Percentiles rank a stretch among this genome's conserved stretches.
phyloP scores from a whole-genome alignment of 2,329 filamentous ascomycete genomes.

The Scedosporium minutisporum region DNA sequence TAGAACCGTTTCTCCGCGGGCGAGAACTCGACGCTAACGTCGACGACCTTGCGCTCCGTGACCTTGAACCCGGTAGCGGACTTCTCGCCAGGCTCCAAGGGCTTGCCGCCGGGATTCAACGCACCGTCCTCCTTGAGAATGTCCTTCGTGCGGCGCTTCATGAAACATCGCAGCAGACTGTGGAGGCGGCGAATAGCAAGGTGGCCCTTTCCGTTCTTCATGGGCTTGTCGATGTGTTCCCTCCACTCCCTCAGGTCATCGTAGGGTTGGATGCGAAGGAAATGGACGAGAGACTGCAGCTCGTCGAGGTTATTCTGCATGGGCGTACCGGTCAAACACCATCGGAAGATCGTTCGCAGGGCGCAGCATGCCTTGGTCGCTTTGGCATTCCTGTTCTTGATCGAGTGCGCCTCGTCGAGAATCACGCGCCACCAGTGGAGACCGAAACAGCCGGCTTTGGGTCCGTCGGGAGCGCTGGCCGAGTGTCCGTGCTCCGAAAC shows the following conservation, averaged over 20 bases:
- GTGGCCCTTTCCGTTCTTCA: conserved; percentile 83
- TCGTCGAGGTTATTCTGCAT: conserved; percentile 99
- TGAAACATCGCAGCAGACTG: conserved; percentile 79
- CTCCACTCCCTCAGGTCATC: conserved; percentile 82
- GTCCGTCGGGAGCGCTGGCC: conserved; percentile 47
- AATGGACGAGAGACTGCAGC: conserved; percentile 84
- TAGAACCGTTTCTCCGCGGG: conserved; percentile 79
- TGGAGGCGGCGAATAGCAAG: conserved; percentile 82
- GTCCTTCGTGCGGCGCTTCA: conserved; percentile 97
- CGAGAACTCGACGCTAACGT: conserved; percentile 68
- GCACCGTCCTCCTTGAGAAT: conserved; percentile 85
- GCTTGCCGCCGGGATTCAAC: conserved; percentile 65
- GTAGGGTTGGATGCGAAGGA: conserved; percentile 85
- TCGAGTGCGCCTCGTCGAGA: conserved; percentile 92
- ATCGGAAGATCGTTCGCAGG: conserved; percentile 76
- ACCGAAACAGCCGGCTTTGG: conserved; percentile 78
- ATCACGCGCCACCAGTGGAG: conserved; percentile 93
- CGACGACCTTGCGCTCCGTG: conserved; percentile 80
- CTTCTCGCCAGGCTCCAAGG: conserved; percentile 30
- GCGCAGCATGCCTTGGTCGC: conserved; percentile 87
- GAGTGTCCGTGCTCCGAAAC: conserved; percentile 78
- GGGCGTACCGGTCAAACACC: conserved; percentile 92
- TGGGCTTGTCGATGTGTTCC: conserved; percentile 76
- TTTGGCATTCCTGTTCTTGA: conserved; percentile 97
- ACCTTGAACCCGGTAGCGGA: conserved; percentile 72